Percentiles rank a stretch among this genome's conserved stretches.
phyloP scores from a whole-genome alignment of 441 rosid species.

The Bruguiera hainesii region DNA sequence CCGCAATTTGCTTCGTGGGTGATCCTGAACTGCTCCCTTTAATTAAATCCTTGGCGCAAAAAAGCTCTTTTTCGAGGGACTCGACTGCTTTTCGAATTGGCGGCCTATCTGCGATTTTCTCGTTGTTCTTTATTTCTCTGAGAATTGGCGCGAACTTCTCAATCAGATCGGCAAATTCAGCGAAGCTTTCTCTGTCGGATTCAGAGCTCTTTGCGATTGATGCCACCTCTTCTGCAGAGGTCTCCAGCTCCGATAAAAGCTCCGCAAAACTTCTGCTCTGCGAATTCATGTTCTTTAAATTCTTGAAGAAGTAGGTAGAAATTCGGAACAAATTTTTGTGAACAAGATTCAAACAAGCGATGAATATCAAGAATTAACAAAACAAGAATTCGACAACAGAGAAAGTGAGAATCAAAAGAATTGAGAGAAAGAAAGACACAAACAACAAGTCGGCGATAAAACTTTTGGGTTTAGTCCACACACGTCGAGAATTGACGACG shows the following conservation, averaged over 20 bases:
- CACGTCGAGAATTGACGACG: too few relatives aligned
- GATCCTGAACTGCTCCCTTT: constrained; percentile 26
- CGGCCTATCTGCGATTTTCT: constrained; percentile 32
- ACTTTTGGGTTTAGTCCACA: too few relatives aligned
- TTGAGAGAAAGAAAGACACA: too few relatives aligned
- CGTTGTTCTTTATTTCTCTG: constrained; percentile 27
- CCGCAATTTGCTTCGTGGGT: constrained; percentile 33
- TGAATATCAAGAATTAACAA: too few relatives aligned
- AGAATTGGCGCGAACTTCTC: constrained; percentile 49
- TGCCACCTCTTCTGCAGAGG: constrained; percentile 32
- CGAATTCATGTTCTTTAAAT: constrained; percentile 16
- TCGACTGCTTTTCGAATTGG: constrained; percentile 44
- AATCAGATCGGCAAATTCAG: constrained; percentile 38
- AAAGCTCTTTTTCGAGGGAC: constrained; percentile 42
- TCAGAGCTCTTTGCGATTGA: constrained; percentile 34
- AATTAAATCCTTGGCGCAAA: constrained; percentile 37
- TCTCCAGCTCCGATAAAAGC: constrained; percentile 33
- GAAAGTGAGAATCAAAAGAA: too few relatives aligned
- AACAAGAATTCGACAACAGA: too few relatives aligned
- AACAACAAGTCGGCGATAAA: neutral
- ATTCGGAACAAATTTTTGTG: too few relatives aligned
- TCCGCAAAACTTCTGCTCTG: constrained; percentile 34
- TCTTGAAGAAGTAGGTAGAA: too few relatives aligned
- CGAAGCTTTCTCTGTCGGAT: constrained; percentile 32
- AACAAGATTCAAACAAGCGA: too few relatives aligned